These are phyloP conservation scores for Adansonia madagascariensis DNA, from an alignment of 441 rosid species.

Conservation along the genomic window DNA sequence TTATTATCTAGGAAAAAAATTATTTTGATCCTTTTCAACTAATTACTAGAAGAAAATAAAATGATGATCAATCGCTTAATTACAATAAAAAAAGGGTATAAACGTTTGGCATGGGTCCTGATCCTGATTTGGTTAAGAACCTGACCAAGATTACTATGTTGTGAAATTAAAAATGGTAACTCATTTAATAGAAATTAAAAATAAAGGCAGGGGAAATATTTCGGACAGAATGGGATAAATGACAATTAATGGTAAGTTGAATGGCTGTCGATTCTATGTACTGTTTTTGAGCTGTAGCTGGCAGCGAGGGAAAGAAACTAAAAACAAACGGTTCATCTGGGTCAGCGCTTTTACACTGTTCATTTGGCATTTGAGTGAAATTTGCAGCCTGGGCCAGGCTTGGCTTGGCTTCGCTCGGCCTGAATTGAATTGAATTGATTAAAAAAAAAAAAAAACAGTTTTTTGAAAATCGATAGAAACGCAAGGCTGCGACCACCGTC, in stretches of 20 bases:
- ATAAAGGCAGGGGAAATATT: neutral
- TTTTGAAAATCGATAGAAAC: neutral
- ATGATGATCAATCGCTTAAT: neutral
- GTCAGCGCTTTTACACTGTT: neutral
- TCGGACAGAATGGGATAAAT: neutral
- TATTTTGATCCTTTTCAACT: too few species aligned
- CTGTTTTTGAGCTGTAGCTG: neutral
- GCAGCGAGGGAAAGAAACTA: neutral
- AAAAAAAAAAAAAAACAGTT: neutral
- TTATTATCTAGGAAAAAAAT: too few species aligned
- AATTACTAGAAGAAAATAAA: neutral
- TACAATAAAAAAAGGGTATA: neutral
- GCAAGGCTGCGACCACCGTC: conserved; percentile 11
- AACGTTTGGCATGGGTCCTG: neutral
- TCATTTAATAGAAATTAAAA: neutral
- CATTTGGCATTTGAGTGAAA: neutral
- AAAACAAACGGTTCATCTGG: neutral
- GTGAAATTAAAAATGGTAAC: neutral
- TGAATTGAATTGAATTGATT: neutral
- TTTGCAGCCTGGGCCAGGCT: neutral
- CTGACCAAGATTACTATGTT: neutral
- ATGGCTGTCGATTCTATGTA: neutral
- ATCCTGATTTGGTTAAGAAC: neutral
- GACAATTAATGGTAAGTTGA: neutral
- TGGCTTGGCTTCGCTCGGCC: neutral